These are phyloP conservation scores for Xylariaceae sp. DNA, from an alignment of 2,329 filamentous ascomycete species.

Conservation along the genomic window DNA sequence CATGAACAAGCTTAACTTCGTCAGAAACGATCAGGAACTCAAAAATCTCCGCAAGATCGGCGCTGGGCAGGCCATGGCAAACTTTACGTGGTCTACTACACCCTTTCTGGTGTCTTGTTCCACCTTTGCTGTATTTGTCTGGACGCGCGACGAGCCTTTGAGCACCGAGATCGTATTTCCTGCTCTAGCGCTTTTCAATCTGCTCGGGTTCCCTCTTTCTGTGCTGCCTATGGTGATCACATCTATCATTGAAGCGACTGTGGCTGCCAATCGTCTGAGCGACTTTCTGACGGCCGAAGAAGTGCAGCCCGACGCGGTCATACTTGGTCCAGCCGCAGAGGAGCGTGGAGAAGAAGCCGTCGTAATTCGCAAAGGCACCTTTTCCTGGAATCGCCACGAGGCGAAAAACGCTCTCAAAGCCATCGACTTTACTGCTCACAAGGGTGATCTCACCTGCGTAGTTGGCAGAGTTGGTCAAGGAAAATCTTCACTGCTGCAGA, in stretches of 20 bases:
- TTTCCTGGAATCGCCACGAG: conserved; percentile 91
- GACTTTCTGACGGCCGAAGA: conserved; percentile 85
- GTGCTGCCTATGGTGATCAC: conserved; percentile 98
- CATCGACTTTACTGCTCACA: conserved; percentile 83
- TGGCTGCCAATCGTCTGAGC: conserved; percentile 82
- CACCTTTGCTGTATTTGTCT: conserved; percentile 90
- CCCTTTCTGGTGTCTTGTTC: conserved; percentile 97
- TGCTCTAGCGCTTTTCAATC: conserved; percentile 84
- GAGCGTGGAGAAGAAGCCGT: conserved; percentile 83
- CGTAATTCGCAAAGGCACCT: conserved; percentile 75
- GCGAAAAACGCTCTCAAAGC: conserved; percentile 68
- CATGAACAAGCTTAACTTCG: conserved; percentile 94
- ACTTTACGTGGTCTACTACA: conserved; percentile 97
- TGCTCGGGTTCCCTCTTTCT: conserved; percentile 90
- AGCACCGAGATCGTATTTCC: conserved; percentile 96
- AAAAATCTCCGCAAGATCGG: conserved; percentile 96
- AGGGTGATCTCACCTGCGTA: conserved; percentile 88
- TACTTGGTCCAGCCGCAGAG: conserved; percentile 63
- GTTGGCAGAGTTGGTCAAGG: conserved; percentile 92
- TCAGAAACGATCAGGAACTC: conserved; percentile 92
- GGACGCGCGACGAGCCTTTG: conserved; percentile 74
- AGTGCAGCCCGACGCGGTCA: conserved; percentile 79
- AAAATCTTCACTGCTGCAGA: conserved; percentile 88
- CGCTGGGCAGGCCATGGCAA: conserved; percentile 87
- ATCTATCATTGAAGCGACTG: conserved; percentile 90